These are phyloP conservation scores for Spiraea crenata DNA, from an alignment of 331 rosid genomes.

Conservation along the genomic window DNA sequence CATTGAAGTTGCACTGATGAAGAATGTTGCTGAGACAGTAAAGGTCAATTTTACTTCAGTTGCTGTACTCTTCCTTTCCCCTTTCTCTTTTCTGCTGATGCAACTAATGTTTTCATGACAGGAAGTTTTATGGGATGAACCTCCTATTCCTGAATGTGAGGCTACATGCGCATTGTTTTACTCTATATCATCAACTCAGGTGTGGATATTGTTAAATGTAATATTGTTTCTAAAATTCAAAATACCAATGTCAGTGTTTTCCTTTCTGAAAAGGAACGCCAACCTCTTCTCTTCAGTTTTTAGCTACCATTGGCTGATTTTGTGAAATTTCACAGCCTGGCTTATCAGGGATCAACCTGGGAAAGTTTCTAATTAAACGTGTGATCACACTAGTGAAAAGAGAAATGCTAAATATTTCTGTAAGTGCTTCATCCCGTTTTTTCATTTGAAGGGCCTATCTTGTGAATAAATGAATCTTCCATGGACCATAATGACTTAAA, in stretches of 20 bases:
- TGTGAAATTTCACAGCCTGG: constrained; percentile 69
- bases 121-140: constrained; percentile 92
- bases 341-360: constrained; percentile 89
- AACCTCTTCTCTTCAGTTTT: neutral
- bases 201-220: constrained; percentile 20
- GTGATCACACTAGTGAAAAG: constrained; percentile 82
- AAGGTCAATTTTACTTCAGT: constrained; percentile 46
- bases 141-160: constrained; percentile 69
- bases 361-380: constrained; percentile 89
- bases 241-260: too few relatives aligned
- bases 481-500: too few relatives aligned
- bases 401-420: constrained; percentile 85
- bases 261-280: neutral
- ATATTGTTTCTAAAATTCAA: neutral
- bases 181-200: constrained; percentile 94
- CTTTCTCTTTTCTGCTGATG: neutral
- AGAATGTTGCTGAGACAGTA: constrained; percentile 68
- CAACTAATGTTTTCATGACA: constrained; percentile 27
- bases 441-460: neutral
- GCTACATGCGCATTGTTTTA: constrained; percentile 83
- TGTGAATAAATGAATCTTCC: too few relatives aligned
- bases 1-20: constrained; percentile 87
- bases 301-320: constrained; percentile 23
- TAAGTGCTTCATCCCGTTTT: constrained; percentile 44
- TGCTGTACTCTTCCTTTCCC: constrained; percentile 6